These are phyloP conservation scores for Pyrenochaeta sp. DNA, from an alignment of 2,329 filamentous ascomycete species.

Conservation along the genomic window DNA sequence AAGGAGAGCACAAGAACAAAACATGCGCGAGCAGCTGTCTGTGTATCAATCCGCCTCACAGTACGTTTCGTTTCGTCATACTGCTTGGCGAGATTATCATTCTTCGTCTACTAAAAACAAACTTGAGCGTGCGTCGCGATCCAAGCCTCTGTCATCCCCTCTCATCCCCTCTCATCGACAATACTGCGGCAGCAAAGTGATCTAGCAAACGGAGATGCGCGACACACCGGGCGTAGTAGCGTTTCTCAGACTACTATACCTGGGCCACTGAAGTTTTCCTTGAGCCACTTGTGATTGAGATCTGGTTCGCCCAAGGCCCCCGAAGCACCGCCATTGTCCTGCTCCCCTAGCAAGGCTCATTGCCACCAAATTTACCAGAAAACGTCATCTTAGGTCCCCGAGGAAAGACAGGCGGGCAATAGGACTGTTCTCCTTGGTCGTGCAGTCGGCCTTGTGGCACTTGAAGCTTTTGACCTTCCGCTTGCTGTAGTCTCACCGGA, in stretches of 20 bases:
- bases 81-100: constrained; percentile 3
- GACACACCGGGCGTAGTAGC: background rate
- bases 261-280: background rate
- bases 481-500: constrained; percentile 16
- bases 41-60: background rate
- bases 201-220: background rate
- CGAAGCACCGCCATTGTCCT: background rate
- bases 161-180: background rate
- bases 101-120: constrained; percentile 2
- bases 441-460: constrained; percentile 2
- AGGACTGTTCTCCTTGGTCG: background rate
- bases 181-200: background rate
- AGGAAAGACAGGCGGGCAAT: background rate
- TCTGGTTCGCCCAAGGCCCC: background rate
- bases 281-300: background rate
- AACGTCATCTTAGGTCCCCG: background rate
- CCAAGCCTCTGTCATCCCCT: constrained; percentile 2
- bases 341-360: background rate
- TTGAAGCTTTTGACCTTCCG: constrained; percentile 4
- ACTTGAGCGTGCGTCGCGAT: background rate
- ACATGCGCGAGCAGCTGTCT: background rate
- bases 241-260: background rate
- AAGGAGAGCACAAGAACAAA: constrained; percentile 18
- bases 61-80: constrained; percentile 6
- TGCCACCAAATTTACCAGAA: background rate